A percentile compares a stretch with the other conserved stretches of the same genome.
phyloP scores from a whole-genome alignment of 2,329 filamentous ascomycete genomes.

The Diaporthe ampelina region DNA sequence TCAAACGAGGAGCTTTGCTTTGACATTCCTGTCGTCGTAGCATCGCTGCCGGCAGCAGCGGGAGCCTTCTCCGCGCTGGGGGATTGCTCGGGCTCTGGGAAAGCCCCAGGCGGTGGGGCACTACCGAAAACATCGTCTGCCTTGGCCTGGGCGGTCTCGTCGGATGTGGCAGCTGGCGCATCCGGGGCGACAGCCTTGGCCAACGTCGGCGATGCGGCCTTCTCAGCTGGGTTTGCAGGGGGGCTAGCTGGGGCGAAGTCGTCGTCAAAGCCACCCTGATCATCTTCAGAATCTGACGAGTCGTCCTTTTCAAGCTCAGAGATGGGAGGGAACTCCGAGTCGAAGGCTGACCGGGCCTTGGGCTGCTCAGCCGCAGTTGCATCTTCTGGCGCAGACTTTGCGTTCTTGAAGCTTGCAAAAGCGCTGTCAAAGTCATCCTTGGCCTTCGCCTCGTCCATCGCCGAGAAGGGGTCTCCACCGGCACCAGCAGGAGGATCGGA shows the following conservation, averaged over 20 bases:
- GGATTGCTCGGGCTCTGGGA: conserved; percentile 41
- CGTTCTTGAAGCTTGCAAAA: conserved; percentile 79
- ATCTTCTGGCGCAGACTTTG: conserved; percentile 61
- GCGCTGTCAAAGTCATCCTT: conserved; percentile 90
- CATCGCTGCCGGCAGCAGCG: conserved; percentile 47
- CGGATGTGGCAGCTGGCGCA: conserved; percentile 28
- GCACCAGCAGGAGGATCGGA: conserved; percentile 32
- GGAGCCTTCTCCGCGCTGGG: conserved; percentile 52
- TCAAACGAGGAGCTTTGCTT: conserved; percentile 73
- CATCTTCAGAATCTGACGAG: conserved; percentile 85
- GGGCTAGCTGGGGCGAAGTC: conserved; percentile 82
- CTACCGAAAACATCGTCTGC: conserved; percentile 60
- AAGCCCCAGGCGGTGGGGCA: conserved; percentile 44
- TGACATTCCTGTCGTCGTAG: conserved; percentile 49
- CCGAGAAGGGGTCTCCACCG: conserved; percentile 64
- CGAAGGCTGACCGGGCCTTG: conserved; percentile 67
- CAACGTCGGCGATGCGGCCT: conserved; percentile 47
- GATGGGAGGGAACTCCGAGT: conserved; percentile 92
- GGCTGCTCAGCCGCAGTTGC: conserved; percentile 54
- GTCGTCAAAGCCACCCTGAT: conserved; percentile 90
- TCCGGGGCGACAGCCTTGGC: conserved; percentile 50
- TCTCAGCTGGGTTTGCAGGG: conserved; percentile 50
- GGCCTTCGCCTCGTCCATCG: conserved; percentile 69
- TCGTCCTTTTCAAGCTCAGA: conserved; percentile 86
- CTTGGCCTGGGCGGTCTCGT: conserved; percentile 41